Conservation (phyloP, 768 basidiomycete genomes). For the Pleurotus sapidus region DNA sequence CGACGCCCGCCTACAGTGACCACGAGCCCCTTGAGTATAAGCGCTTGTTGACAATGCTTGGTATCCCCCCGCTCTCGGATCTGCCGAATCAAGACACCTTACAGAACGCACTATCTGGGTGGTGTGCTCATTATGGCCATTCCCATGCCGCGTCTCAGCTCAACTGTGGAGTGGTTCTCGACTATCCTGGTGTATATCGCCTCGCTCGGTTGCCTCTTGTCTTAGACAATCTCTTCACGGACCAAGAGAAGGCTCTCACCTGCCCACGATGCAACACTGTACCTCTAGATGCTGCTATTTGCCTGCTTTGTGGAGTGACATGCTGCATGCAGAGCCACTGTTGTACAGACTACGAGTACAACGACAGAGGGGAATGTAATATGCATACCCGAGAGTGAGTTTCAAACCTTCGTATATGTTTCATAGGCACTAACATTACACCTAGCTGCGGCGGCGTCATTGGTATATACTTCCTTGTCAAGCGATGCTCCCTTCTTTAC, state of each 20-base stretch:
- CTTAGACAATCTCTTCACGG: conserved; percentile 81
- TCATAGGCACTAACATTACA: conserved; percentile 3
- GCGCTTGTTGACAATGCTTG: conserved; percentile 71
- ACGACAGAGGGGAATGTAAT: conserved; percentile 86
- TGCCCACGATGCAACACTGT: conserved; percentile 78
- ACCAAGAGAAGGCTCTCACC: conserved; percentile 65
- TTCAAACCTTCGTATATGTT: background rate
- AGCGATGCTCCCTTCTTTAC: conserved; percentile 87
- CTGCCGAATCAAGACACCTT: conserved; percentile 82
- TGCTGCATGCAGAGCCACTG: conserved; percentile 93
- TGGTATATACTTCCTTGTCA: conserved; percentile 89
- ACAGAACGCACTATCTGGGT: conserved; percentile 86
- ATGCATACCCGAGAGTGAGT: conserved; percentile 92
- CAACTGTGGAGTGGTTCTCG: conserved; percentile 76
- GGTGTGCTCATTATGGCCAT: conserved; percentile 88
- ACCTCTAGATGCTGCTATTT: conserved; percentile 86
- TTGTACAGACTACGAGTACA: conserved; percentile 69
- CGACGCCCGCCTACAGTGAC: conserved; percentile 39
- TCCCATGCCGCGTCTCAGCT: conserved; percentile 76
- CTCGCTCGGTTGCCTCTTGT: conserved; percentile 77
- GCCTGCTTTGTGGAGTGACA: conserved; percentile 83
- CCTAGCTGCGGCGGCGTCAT: conserved; percentile 85
- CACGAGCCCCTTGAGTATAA: conserved; percentile 67
- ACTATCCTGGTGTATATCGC: conserved; percentile 82
- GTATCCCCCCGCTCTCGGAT: conserved; percentile 76